phyloP scores from a whole-genome alignment of 2,329 filamentous ascomycete species.

The Lithohypha guttulata region DNA sequence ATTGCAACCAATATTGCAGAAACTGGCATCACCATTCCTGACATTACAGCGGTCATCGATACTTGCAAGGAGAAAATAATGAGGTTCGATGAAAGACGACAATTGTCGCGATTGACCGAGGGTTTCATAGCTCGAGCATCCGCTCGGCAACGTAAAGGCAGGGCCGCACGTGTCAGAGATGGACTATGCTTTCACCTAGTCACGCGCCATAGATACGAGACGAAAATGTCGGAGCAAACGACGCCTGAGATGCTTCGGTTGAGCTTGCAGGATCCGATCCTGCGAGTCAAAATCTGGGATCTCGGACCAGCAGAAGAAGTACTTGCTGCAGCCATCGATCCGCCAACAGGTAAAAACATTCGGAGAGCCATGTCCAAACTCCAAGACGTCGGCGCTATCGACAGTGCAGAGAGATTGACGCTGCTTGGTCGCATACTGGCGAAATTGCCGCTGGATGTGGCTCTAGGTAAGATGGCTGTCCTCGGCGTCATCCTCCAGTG shows the following conservation, averaged over 20 bases:
- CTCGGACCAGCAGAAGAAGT: constrained; percentile 88
- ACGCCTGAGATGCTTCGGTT: constrained; percentile 92
- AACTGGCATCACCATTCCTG: constrained; percentile 95
- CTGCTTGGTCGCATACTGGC: constrained; percentile 78
- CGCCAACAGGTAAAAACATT: constrained; percentile 85
- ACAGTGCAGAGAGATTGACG: constrained; percentile 69
- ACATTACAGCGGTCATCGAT: constrained; percentile 94
- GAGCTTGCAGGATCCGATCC: constrained; percentile 86
- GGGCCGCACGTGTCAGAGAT: constrained; percentile 89
- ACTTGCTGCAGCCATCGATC: constrained; percentile 74
- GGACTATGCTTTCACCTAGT: constrained; percentile 95
- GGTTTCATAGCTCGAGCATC: constrained; percentile 94
- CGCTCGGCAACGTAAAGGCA: constrained; percentile 84
- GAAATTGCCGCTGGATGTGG: constrained; percentile 81
- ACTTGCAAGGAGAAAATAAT: constrained; percentile 74
- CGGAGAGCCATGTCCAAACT: constrained; percentile 84
- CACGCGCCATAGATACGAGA: constrained; percentile 78
- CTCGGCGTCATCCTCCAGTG: constrained; percentile 80
- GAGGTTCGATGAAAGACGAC: constrained; percentile 81
- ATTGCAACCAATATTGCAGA: constrained; percentile 97
- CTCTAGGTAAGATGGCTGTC: constrained; percentile 85
- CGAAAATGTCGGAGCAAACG: constrained; percentile 64
- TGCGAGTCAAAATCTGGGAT: constrained; percentile 95
- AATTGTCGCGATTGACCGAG: constrained; percentile 81
- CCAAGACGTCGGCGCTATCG: constrained; percentile 84